A percentile compares a stretch with the other conserved stretches of the same genome.
phyloP scores from a whole-genome alignment of 441 rosid genomes.

The Biscutella laevigata region DNA sequence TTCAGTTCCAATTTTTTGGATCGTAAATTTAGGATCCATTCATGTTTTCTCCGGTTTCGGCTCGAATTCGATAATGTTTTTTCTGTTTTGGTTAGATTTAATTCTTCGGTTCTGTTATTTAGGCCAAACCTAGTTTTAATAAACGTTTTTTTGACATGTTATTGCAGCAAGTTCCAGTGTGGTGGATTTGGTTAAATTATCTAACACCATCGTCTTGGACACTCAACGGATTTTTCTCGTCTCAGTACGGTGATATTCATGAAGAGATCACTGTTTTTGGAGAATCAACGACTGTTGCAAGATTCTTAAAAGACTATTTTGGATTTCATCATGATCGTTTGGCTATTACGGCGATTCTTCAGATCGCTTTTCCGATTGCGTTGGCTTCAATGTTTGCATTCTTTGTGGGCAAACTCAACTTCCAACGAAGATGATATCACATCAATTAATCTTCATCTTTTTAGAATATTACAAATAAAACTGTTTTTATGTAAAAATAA shows the following conservation, averaged over 20 bases:
- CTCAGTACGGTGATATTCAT: slow-evolving; percentile 44
- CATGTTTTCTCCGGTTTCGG: no score
- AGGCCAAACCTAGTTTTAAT: no score
- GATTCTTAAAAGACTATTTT: slow-evolving; percentile 38
- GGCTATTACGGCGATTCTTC: slow-evolving; percentile 28
- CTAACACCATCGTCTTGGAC: slow-evolving; percentile 47
- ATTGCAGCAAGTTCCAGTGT: slow-evolving; percentile 41
- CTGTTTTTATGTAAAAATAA: neutral
- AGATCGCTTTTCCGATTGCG: slow-evolving; percentile 29
- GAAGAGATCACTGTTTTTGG: slow-evolving; percentile 32
- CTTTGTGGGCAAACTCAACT: slow-evolving; percentile 34
- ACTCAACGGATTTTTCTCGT: slow-evolving; percentile 37
- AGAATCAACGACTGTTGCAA: slow-evolving; percentile 25
- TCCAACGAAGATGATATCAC: slow-evolving; percentile 38
- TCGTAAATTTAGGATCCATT: no score
- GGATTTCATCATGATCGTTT: slow-evolving; percentile 44
- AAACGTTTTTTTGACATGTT: no score
- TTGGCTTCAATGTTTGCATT: slow-evolving; percentile 40
- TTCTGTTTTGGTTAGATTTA: no score
- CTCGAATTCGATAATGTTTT: no score
- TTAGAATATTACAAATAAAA: neutral
- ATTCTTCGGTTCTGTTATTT: no score
- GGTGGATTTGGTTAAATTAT: slow-evolving; percentile 58
- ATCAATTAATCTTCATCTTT: neutral
- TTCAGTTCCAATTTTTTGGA: no score